Conservation (phyloP, 768 basidiomycete genomes). For the Kwoniella sp. region DNA sequence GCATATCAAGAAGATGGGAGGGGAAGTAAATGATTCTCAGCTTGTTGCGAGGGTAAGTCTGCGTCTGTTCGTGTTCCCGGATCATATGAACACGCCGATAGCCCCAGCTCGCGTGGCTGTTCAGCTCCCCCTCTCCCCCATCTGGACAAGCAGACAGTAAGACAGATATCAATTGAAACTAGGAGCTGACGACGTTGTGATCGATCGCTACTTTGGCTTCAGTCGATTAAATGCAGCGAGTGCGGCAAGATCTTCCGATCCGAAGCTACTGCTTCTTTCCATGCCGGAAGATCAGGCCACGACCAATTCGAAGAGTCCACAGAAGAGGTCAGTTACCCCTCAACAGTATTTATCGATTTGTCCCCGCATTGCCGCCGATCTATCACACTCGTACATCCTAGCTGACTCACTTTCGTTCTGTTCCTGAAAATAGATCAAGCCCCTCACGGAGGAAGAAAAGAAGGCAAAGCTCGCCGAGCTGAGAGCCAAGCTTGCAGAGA, state of each 20-base stretch:
- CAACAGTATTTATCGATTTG: neutral
- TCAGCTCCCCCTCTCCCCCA: too few species aligned
- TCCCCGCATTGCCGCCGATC: too few species aligned
- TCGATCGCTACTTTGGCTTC: too few species aligned
- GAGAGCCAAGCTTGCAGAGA: constrained; percentile 74
- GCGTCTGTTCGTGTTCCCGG: too few species aligned
- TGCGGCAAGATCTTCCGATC: constrained; percentile 86
- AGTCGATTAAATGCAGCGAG: constrained; percentile 56
- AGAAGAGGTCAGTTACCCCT: constrained; percentile 69
- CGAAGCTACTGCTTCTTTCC: constrained; percentile 83
- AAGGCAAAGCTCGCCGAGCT: constrained; percentile 76
- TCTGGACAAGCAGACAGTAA: too few species aligned
- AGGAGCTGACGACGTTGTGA: too few species aligned
- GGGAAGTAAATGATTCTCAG: constrained; percentile 34
- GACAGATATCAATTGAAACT: too few species aligned
- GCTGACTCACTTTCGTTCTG: too few species aligned
- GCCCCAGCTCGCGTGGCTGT: too few species aligned
- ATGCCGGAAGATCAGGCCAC: constrained; percentile 93
- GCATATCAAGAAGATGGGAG: constrained; percentile 59
- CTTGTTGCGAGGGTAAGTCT: constrained; percentile 51
- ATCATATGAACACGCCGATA: too few species aligned
- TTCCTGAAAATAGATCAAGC: constrained; percentile 68
- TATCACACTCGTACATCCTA: too few species aligned
- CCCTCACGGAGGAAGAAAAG: constrained; percentile 93
- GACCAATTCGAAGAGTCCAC: constrained; percentile 93